Evolutionary conservation across 2,329 filamentous ascomycete genomes (phyloP), one percentile per base, ranked within the genome.

Genomic region (Neoscytalidium dimidiatum): DNA sequence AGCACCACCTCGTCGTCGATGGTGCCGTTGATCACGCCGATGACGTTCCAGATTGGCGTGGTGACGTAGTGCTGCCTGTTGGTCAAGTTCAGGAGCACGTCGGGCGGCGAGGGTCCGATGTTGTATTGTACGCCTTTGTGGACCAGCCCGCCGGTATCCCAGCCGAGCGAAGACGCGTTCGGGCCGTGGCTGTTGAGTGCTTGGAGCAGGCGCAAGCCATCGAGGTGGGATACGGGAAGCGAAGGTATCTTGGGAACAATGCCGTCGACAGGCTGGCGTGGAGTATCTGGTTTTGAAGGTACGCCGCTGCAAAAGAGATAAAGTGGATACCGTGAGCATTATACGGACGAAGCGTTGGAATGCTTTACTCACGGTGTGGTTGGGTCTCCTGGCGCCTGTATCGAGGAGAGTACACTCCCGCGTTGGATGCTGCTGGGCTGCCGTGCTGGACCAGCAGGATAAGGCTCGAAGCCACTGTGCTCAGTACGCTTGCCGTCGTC

Each of bases 281-380:
- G 91, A 26, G 84, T 91, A n/a, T 90, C 94, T 4, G 94, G 94
- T 76, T 94, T 94, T 0, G 93, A 97, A 7, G 94, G 91, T n/a
- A n/a, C n/a, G n/a, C n/a, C 73, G 96, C 97, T 11, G 95, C 95
- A 19, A 93, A 92, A 0, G 95, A 98, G 0, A 94, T 96, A 56
- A 94, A 94, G 73, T 98, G n/a, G n/a, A n/a, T 87, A 62, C 87
- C 88, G 19, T 86, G 86, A 51, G 83, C 82, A 43, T 87, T 17
- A 2, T 3, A 19, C 23, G 14, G 23, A 56, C 21, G 38, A 28
- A 13, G 28, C 11, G n/a, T 38, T 2, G 21, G 17, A 9, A n/a
- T n/a, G n/a, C n/a, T n/a, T n/a, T n/a, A n/a, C n/a, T 14, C 17
- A 28, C 7, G n/a, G 4, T 17, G 23, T 9, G 38, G 14, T 38